Base-by-base conservation (phyloP, 805 yeast genomes). In the Wickerhamomyces queroliae region DNA sequence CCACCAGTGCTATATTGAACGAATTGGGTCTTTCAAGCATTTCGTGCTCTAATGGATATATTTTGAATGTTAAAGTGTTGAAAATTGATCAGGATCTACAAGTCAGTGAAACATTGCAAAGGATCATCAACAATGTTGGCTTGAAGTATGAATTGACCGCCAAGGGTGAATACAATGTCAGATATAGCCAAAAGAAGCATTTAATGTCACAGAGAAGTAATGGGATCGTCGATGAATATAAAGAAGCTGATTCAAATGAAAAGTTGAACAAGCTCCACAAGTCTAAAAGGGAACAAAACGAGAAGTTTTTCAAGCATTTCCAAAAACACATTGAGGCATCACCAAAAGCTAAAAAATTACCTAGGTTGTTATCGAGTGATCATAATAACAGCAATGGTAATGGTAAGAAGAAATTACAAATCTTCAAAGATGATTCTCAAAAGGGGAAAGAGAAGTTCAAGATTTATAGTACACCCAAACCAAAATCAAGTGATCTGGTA, bases 11-110 rank as follows among this genome's bases (percentile, higher is more conserved):
- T 34, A 60, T 64, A n/a, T 42, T 62, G 4, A 55, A 53, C 36
- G 55, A 55, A 23, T 55, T 64, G 30, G 48, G 47, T 16, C 40
- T 59, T 15, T 48, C 58, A 7, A 31, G 59, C 2, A 11, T 11
- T 8, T 8, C 8, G 11, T 8, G 11, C 11, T 23, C 7, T 6
- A 48, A 48, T 25, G 55, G 55, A 17, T 45, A 56, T 22, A 58
- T 61, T 8, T 44, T 60, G 11, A 55, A 52, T 23, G 50, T 65
- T 35, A 47, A 50, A 4, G 57, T 61, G 5, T 37, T 53, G 13
- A 45, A 52, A 24, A 58, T 69, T 11, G 61, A 61, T 20, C 44
- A 49, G 17, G 47, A 54, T 9, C 40, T 65, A 22, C 53, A 58
- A 31, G 37, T 56, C 15, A 37, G 29, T 1, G 31, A 33, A 3